Evolutionary conservation across 1,284 basidiomycete species (phyloP).

Genomic region (Cutaneotrichosporon sp.): DNA sequence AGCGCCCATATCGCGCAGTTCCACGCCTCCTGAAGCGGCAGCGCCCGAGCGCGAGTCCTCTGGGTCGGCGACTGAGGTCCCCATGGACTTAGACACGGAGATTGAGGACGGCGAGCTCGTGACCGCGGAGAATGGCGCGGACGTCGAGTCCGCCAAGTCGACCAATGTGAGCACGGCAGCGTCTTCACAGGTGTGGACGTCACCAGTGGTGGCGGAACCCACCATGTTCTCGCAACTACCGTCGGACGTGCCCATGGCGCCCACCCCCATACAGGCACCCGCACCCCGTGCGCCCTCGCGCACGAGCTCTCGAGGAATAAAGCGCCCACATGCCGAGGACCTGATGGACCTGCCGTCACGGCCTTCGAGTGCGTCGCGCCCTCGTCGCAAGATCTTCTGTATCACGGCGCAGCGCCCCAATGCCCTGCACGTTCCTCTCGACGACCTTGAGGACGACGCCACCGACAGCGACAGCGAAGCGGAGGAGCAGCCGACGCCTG

Average conservation of each 20-base stretch:
- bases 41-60: slow-evolving; percentile 21
- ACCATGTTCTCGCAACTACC: too few species aligned
- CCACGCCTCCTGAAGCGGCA: neutral
- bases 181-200: neutral
- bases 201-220: neutral
- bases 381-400: slow-evolving; percentile 32
- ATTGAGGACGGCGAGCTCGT: slow-evolving; percentile 47
- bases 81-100: slow-evolving; percentile 33
- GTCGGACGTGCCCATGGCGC: neutral
- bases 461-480: slow-evolving; percentile 29
- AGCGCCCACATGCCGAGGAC: slow-evolving; percentile 45
- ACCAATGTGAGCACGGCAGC: neutral
- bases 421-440: slow-evolving; percentile 32
- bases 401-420: slow-evolving; percentile 22
- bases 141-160: neutral
- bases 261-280: slow-evolving; percentile 3
- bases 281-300: slow-evolving; percentile 5
- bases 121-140: slow-evolving; percentile 5
- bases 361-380: slow-evolving; percentile 18
- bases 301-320: slow-evolving; percentile 31
- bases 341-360: slow-evolving; percentile 34
- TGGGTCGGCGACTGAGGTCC: slow-evolving; percentile 23
- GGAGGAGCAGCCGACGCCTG: slow-evolving; percentile 21
- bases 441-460: too few species aligned
- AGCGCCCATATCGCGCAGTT: neutral